Evolutionary conservation across 345 rosid species (phyloP).

Genomic region (Syzygium grande): DNA sequence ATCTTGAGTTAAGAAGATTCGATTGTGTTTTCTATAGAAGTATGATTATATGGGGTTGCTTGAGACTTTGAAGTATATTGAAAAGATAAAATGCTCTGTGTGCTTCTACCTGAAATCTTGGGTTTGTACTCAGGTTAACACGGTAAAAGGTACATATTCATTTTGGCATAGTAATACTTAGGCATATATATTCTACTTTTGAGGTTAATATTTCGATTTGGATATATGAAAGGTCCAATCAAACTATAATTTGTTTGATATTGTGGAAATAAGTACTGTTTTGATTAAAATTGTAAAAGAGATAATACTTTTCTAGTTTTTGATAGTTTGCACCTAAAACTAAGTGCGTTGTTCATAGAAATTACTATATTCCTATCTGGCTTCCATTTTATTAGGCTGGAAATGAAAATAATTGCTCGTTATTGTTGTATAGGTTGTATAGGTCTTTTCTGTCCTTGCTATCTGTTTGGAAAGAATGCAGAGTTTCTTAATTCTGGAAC

Average conservation of each 20-base stretch:
- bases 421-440: conserved; percentile 42
- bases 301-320: neutral
- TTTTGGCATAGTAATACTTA: neutral
- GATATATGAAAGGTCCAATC: neutral
- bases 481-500: conserved; percentile 86
- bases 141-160: neutral
- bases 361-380: neutral
- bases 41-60: neutral
- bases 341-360: neutral
- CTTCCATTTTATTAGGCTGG: neutral
- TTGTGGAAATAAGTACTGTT: neutral
- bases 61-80: neutral
- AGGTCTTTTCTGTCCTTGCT: conserved; percentile 84
- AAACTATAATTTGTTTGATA: neutral
- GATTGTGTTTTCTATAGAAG: neutral
- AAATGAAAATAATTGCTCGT: neutral
- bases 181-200: neutral
- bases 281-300: neutral
- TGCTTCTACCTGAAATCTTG: neutral
- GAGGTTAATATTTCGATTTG: neutral
- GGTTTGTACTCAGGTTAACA: neutral
- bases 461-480: conserved; percentile 80
- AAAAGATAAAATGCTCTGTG: neutral
- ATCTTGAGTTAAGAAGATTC: conserved; percentile 12
- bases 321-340: neutral